Evolutionary conservation across 2,329 filamentous ascomycete genomes (phyloP).

Genomic region (Paracamarosporium sp.): DNA sequence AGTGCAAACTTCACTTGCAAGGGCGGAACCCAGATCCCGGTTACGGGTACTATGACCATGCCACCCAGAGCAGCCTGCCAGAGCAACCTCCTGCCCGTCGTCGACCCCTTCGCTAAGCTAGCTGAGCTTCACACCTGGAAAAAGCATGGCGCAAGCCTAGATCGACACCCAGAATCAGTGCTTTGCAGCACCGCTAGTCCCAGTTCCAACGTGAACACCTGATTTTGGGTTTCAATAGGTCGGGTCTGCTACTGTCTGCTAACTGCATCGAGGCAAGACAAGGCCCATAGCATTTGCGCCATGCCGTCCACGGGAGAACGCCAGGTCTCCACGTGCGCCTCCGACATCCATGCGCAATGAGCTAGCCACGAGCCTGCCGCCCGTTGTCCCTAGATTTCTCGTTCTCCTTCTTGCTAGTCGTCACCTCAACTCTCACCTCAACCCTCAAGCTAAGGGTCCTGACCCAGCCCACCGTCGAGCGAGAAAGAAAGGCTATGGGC

Average conservation of each 20-base stretch:
- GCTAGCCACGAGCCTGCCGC: not conserved
- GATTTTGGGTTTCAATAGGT: not conserved
- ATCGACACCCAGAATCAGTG: slow-evolving; percentile 1
- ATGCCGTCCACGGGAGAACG: slow-evolving; percentile 11
- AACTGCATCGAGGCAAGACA: slow-evolving; percentile 17
- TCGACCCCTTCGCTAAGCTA: slow-evolving; percentile 4
- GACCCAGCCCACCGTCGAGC: not conserved
- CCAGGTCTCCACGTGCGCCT: slow-evolving; percentile 11
- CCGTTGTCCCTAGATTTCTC: slow-evolving; percentile 1
- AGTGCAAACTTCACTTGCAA: not conserved
- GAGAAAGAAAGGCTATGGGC: not conserved
- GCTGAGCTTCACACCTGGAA: not conserved
- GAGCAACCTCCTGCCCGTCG: not conserved
- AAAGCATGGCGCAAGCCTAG: slow-evolving; percentile 7
- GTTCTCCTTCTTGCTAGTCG: not conserved
- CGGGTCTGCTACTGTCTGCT: slow-evolving; percentile 6
- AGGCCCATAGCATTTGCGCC: slow-evolving; percentile 14
- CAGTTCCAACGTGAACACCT: not conserved
- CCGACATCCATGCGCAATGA: not conserved
- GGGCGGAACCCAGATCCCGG: not conserved
- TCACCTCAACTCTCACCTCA: not conserved
- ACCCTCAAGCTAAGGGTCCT: no score
- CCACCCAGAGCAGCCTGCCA: not conserved
- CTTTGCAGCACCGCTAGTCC: slow-evolving; percentile 4
- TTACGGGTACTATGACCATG: no score